These are phyloP conservation scores for Heliosperma pusillum DNA, from an alignment of 148 eudicot species.

Conservation along the genomic window DNA sequence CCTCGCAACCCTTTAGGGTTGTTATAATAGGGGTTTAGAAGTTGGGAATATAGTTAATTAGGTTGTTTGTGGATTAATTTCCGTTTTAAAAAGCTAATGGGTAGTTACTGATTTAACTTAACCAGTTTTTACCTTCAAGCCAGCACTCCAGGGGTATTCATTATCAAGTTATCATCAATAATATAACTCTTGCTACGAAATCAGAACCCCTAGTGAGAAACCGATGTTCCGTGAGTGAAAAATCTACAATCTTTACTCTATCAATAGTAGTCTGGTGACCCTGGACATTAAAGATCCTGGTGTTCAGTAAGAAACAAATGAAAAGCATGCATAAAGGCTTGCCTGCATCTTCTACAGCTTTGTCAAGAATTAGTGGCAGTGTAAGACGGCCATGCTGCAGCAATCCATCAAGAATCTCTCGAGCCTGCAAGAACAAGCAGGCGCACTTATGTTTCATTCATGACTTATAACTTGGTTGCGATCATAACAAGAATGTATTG, in stretches of 20 bases:
- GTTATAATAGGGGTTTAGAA: no score
- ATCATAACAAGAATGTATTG: slow-evolving; percentile 10
- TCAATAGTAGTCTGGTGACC: neutral
- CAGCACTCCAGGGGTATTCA: neutral
- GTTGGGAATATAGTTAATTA: no score
- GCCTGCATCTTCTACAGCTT: slow-evolving; percentile 42
- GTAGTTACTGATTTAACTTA: neutral
- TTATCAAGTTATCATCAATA: neutral
- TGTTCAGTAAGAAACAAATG: neutral
- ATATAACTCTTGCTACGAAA: neutral
- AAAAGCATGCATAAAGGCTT: slow-evolving; percentile 19
- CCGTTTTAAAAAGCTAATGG: neutral
- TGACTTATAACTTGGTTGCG: neutral
- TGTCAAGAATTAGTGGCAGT: slow-evolving; percentile 57
- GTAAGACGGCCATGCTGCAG: slow-evolving; percentile 93
- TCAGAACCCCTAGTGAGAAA: neutral
- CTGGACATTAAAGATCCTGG: neutral
- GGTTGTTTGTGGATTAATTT: neutral
- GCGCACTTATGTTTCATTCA: slow-evolving; percentile 5
- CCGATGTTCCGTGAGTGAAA: neutral
- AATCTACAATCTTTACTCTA: neutral
- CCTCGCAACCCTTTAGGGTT: no score
- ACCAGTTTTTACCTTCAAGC: neutral
- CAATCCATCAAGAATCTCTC: slow-evolving; percentile 61
- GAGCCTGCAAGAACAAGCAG: slow-evolving; percentile 40